A percentile compares a stretch with the other conserved stretches of the same genome.
These are phyloP conservation scores for Trametes polyzona DNA, from an alignment of 1,284 basidiomycete species.

Conservation along the genomic window DNA sequence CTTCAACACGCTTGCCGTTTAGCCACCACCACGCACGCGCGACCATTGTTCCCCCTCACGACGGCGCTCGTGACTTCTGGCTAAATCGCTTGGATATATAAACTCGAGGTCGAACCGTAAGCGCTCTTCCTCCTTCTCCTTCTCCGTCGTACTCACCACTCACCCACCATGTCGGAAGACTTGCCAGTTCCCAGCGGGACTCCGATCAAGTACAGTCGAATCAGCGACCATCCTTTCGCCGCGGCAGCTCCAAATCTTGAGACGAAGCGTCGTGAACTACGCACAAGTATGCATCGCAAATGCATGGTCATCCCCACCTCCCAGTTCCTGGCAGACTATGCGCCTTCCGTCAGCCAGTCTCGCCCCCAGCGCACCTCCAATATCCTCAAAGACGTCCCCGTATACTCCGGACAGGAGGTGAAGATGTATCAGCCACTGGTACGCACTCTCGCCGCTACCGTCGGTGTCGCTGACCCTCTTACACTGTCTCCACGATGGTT, in stretches of 20 bases:
- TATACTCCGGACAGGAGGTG: background rate
- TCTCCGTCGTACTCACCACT: too few relatives aligned
- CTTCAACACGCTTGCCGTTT: too few relatives aligned
- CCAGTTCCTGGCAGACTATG: background rate
- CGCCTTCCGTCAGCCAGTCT: background rate
- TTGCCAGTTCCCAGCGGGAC: too few relatives aligned
- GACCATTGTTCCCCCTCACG: too few relatives aligned
- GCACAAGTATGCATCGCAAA: background rate
- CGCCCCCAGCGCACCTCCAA: background rate
- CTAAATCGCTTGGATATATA: too few relatives aligned
- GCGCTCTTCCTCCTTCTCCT: too few relatives aligned
- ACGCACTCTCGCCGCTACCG: background rate
- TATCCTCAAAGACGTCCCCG: background rate
- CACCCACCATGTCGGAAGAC: too few relatives aligned
- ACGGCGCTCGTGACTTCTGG: too few relatives aligned
- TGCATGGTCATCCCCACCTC: background rate
- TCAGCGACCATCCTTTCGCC: too few relatives aligned
- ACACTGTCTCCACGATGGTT: background rate
- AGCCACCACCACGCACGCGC: too few relatives aligned
- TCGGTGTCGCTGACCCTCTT: background rate
- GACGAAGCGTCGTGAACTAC: background rate
- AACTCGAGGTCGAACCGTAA: too few relatives aligned
- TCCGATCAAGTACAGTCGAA: too few relatives aligned
- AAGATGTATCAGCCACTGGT: background rate
- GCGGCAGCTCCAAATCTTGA: background rate